These are phyloP conservation scores for Knoxdaviesia capensis DNA, from an alignment of 2,329 filamentous ascomycete genomes.

Conservation along the genomic window DNA sequence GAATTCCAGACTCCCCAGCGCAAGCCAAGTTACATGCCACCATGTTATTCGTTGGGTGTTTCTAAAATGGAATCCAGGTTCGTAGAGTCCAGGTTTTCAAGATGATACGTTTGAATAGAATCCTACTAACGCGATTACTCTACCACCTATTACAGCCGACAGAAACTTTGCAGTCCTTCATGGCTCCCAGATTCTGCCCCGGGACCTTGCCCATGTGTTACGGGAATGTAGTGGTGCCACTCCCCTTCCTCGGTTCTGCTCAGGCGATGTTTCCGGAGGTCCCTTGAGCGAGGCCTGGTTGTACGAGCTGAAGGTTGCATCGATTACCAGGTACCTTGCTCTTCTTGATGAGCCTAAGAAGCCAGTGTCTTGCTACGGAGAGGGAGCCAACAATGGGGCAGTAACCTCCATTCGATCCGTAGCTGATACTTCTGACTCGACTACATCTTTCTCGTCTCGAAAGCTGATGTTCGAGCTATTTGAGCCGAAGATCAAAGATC, in stretches of 20 bases:
- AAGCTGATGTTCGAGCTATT: conserved; percentile 33
- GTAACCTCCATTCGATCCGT: not conserved
- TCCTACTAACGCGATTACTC: not conserved
- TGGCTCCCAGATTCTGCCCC: conserved; percentile 40
- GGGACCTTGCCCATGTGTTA: conserved; percentile 50
- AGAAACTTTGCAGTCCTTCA: conserved; percentile 43
- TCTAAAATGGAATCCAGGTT: conserved; percentile 65
- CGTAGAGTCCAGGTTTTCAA: conserved; percentile 9
- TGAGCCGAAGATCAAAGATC: conserved; percentile 28
- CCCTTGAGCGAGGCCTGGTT: conserved; percentile 27
- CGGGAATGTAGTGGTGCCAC: conserved; percentile 41
- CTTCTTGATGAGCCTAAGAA: conserved; percentile 20
- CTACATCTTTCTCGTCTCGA: conserved; percentile 19
- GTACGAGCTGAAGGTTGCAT: conserved; percentile 19
- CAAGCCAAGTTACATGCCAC: conserved; percentile 45
- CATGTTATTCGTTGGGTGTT: conserved; percentile 68
- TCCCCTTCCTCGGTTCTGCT: conserved; percentile 11
- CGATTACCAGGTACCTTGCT: conserved; percentile 32
- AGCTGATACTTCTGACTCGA: conserved; percentile 10
- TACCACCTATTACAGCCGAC: conserved; percentile 30
- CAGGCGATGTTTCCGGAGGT: conserved; percentile 22
- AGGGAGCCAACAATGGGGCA: not conserved
- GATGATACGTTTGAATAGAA: not conserved
- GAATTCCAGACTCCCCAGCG: conserved; percentile 46
- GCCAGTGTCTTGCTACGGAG: conserved; percentile 2